Evolutionary conservation across 1,284 basidiomycete species (phyloP), one percentile per base, ranked within the genome.

Genomic region (Mrakiaceae sp.): DNA sequence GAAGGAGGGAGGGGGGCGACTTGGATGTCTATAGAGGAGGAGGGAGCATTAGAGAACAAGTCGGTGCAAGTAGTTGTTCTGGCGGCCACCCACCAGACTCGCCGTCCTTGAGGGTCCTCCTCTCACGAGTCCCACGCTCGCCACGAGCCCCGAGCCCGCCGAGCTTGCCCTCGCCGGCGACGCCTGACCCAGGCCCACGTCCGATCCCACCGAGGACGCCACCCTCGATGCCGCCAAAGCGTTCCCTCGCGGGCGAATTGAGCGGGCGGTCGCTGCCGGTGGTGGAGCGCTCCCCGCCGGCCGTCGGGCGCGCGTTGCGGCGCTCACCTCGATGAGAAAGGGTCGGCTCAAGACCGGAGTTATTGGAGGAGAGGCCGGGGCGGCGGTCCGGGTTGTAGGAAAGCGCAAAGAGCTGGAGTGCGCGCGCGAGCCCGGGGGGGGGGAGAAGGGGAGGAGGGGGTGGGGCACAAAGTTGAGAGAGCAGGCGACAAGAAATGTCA

Each of bases 171-270:
- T 55, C 64, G 12, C 61, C 65, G 4, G 53, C 42, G 3, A 50
- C 57, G 27, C 61, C 61, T 27, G 27, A 27, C 27, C 27, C 27
- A 27, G 27, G 27, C 27, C 27, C 27, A 27, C 27, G 27, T 39
- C 61, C 65, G 42, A 66, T 58, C 5, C 62, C 62, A 46, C 65
- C 65, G 16, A 66, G 65, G 10, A 63, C 65, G 40, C 65, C 65
- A 9, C 62, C 62, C 43, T 63, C 57, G 42, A 66, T 66, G 6
- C 65, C 65, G n/a, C 65, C 62, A 52, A 66, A 66, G 46, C 65
- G 50, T 52, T 66, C 65, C 6, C 62, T 43, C 11, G 51, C 62
- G 42, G 65, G 65, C n/a, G 60, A 63, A 44, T 66, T 66, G 14
- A 63, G 54, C 6, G 61, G 46, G 14, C 60, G 50, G 12, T 51